These are phyloP conservation scores for Colletotrichum melonis DNA, from an alignment of 2,329 filamentous ascomycete genomes.

Conservation along the genomic window DNA sequence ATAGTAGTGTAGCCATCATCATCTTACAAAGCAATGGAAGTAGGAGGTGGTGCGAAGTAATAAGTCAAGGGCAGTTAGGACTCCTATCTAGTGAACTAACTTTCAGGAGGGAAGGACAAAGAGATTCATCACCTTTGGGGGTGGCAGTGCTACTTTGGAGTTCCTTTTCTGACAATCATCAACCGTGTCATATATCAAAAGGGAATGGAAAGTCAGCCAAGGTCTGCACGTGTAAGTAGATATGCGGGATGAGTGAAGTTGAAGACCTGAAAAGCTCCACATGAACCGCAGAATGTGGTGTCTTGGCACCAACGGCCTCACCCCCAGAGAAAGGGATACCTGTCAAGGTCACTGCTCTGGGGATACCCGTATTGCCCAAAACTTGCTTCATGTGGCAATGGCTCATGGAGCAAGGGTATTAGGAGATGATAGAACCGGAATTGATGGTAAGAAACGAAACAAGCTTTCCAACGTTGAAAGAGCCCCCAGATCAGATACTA, in stretches of 20 bases:
- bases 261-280: not conserved
- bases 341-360: not conserved
- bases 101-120: not conserved
- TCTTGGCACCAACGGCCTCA: not conserved
- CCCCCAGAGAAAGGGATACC: not conserved
- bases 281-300: slow-evolving; percentile 2
- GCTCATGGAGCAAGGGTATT: not conserved
- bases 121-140: not conserved
- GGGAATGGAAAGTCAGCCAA: not conserved
- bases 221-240: not conserved
- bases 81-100: not conserved
- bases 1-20: not conserved
- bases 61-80: not conserved
- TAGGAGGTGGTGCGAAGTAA: not conserved
- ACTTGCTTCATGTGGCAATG: not conserved
- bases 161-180: not conserved
- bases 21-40: not conserved
- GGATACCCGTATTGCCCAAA: not conserved
- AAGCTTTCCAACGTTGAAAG: not conserved
- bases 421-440: not conserved
- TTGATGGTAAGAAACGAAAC: not conserved
- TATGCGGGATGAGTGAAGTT: not conserved
- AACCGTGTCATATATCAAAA: not conserved
- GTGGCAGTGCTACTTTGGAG: not conserved
- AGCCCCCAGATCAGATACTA: not conserved